Conservation (phyloP, 179 eudicot species). For the Silene noctiflora region DNA sequence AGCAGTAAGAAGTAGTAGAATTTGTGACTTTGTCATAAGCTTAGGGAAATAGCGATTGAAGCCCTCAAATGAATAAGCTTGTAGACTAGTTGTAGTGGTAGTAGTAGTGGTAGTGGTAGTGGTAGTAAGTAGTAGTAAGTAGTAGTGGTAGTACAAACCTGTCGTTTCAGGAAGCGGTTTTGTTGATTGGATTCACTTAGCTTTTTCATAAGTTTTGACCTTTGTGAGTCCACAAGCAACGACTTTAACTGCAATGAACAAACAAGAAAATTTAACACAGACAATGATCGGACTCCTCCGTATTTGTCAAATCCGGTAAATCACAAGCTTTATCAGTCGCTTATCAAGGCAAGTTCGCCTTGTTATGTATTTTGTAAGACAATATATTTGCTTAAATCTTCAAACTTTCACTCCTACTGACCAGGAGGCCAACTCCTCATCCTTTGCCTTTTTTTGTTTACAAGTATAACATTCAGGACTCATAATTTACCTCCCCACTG, state of each 20-base stretch:
- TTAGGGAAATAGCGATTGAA: no score
- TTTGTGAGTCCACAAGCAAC: slow-evolving; percentile 68
- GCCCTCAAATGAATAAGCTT: no score
- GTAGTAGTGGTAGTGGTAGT: no score
- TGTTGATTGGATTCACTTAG: slow-evolving; percentile 98
- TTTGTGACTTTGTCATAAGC: no score
- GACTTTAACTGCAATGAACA: slow-evolving; percentile 55
- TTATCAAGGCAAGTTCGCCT: not conserved
- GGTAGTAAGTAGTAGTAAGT: no score
- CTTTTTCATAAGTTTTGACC: slow-evolving; percentile 73
- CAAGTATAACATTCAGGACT: not conserved
- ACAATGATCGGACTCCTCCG: slow-evolving; percentile 1
- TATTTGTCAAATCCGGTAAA: not conserved
- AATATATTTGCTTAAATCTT: not conserved
- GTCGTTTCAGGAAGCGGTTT: slow-evolving; percentile 80
- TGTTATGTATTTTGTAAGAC: not conserved
- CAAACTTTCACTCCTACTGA: not conserved
- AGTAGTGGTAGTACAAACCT: slow-evolving; percentile 44
- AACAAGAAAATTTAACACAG: not conserved
- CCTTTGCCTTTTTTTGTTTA: not conserved
- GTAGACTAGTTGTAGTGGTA: no score
- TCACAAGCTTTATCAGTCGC: slow-evolving; percentile 1
- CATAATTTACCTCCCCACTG: slow-evolving; percentile 48
- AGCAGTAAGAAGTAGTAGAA: no score
- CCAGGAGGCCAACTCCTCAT: not conserved